These are phyloP conservation scores for Leccinum rimulosum DNA, from an alignment of 768 basidiomycete species.

Conservation along the genomic window DNA sequence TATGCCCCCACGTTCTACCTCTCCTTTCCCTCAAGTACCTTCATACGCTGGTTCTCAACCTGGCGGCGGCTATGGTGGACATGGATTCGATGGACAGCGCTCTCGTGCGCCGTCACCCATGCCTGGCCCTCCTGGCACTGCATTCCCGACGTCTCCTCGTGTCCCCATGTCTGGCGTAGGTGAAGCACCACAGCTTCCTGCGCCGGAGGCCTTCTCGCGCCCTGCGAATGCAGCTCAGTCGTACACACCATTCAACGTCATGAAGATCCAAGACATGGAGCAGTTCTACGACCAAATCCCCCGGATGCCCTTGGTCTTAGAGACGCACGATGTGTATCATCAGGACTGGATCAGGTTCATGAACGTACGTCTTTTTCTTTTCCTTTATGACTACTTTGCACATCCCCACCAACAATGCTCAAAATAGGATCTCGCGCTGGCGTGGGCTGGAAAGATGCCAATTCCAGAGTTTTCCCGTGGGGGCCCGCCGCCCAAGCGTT, in stretches of 20 bases:
- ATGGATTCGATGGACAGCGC: slow-evolving; percentile 52
- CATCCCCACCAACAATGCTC: background rate
- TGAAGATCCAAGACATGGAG: slow-evolving; percentile 78
- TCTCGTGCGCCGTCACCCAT: slow-evolving; percentile 54
- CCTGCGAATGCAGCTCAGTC: slow-evolving; percentile 65
- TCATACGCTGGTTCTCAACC: slow-evolving; percentile 27
- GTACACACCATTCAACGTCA: slow-evolving; percentile 66
- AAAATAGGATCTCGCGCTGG: slow-evolving; percentile 63
- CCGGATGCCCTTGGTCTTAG: slow-evolving; percentile 68
- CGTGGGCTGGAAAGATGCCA: slow-evolving; percentile 77
- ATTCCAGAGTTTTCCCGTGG: slow-evolving; percentile 51
- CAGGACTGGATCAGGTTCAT: slow-evolving; percentile 82
- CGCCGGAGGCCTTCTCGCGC: slow-evolving; percentile 74
- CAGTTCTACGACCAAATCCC: slow-evolving; percentile 64
- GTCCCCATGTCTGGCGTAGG: slow-evolving; percentile 16
- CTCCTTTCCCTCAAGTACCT: slow-evolving; percentile 31
- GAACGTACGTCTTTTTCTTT: slow-evolving; percentile 46
- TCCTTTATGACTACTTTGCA: background rate
- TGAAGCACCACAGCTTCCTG: slow-evolving; percentile 44
- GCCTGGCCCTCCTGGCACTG: slow-evolving; percentile 38
- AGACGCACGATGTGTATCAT: slow-evolving; percentile 72
- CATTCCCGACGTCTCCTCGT: slow-evolving; percentile 31
- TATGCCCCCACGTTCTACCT: slow-evolving; percentile 25
- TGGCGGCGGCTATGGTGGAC: slow-evolving; percentile 51
- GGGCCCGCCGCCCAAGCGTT: slow-evolving; percentile 49